Evolutionary conservation across 257 asterid species (phyloP), one percentile per base, ranked within the genome.

Genomic region (Solanum raphanifolium): DNA sequence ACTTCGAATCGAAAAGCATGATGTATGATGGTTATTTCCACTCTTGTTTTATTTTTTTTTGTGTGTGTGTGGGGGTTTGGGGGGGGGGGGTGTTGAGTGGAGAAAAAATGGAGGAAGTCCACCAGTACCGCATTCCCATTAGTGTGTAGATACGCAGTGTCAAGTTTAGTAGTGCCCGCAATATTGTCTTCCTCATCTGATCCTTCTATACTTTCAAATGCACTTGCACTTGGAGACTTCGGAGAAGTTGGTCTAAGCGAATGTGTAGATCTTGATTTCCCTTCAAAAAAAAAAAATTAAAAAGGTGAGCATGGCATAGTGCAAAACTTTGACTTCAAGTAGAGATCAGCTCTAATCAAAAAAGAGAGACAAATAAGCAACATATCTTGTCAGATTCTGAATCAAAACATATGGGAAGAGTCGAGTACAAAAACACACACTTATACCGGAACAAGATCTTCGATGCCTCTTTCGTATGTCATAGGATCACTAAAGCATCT

Each of bases 181-280:
- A 94, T 48, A 84, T 89, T 89, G 86, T 97, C 99, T 89, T 97
- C 99, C 13, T 95, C 99, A 43, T 97, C 98, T 72, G 99, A 95
- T 87, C 93, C 98, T 93, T 95, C 98, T 71, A 95, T 89, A 86
- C 98, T 95, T 89, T 97, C 99, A 92, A 97, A 95, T 83, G 98
- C 98, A 90, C 98, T 95, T 38, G 93, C 97, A 91, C 98, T 93
- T 87, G 99, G 98, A 69, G 98, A 95, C 90, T 94, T 97, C 34
- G 98, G 99, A 91, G 99, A 95, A 76, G 94, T 92, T 75, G 98
- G 93, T 88, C 98, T 92, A 74, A 94, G 87, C 79, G 92, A 87
- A 90, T 90, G 95, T 68, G 94, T 95, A 15, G 91, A 88, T 89
- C 96, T 92, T 88, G 91, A 74, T 88, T 89, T 91, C 81, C 94